Evolutionary conservation across 2,329 filamentous ascomycete genomes (phyloP), one percentile per base, ranked within the genome.

Genomic region (Monilinia polystroma): DNA sequence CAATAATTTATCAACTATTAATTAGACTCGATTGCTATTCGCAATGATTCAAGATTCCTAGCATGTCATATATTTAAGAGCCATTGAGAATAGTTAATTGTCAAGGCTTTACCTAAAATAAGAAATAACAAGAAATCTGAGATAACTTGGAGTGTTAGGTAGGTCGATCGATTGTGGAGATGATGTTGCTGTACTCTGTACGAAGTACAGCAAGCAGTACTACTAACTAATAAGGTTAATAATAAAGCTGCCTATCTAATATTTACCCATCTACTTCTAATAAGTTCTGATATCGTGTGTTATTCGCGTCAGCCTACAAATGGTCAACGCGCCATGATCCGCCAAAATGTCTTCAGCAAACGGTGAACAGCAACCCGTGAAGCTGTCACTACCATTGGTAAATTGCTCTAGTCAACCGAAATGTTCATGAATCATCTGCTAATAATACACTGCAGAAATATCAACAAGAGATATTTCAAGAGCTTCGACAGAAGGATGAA

Each of bases 391-490:
- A 69, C 91, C 91, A 71, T 82, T 92, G 73, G 87, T 89, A 82
- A 26, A 26, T 51, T 32, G 20, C 23, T 43, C 4, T 43, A 16
- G 41, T 26, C 32, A 20, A 51, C 35, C 63, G n/a, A 52, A 29
- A 23, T 45, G 57, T 10, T 8, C 18, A 23, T 63, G 56, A 38
- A 35, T 59, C 32, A 14, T 66, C 67, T 47, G 32, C 66, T 72
- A 69, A 75, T 64, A 56, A 75, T 64, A 56, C 26, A 52, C 5
- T 41, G 7, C 69, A 90, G 87, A 84, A 93, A 83, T 99, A 96
- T 79, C 95, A 99, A 81, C 93, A 98, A 81, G 90, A 92, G 75
- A 87, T 98, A 74, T 98, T 98, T 81, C 92, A 91, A 77, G 91
- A 95, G 80, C 87, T 96, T 72, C 90, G 92, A 70, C 82, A 87